phyloP scores from a whole-genome alignment of 192 early-diverging fungal species.

The Globomyces pollinis-pini region DNA sequence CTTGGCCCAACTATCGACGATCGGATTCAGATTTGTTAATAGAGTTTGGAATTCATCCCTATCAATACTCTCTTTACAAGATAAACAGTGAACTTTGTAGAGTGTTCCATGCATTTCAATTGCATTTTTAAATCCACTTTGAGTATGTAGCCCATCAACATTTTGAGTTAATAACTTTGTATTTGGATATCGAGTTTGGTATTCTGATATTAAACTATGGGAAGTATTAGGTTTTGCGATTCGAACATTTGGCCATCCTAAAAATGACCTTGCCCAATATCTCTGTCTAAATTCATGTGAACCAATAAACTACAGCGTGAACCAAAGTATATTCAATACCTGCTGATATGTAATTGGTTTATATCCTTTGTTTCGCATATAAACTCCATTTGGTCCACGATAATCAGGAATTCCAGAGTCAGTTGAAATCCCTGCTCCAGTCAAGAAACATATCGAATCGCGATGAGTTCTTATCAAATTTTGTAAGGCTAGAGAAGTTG shows the following conservation, averaged over 20 bases:
- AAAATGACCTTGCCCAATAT: slow-evolving; percentile 86
- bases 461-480: too few relatives aligned
- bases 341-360: slow-evolving; percentile 71
- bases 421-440: slow-evolving; percentile 37
- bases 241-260: slow-evolving; percentile 69
- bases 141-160: slow-evolving; percentile 75
- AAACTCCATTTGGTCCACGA: slow-evolving; percentile 56
- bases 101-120: slow-evolving; percentile 87
- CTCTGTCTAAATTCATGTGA: slow-evolving; percentile 60
- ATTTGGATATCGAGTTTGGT: slow-evolving; percentile 41
- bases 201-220: slow-evolving; percentile 51
- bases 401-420: slow-evolving; percentile 71
- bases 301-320: slow-evolving; percentile 38
- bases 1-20: slow-evolving; percentile 40
- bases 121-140: slow-evolving; percentile 42
- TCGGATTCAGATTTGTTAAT: slow-evolving; percentile 64
- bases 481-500: too few relatives aligned
- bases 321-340: not conserved
- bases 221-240: slow-evolving; percentile 64
- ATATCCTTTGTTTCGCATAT: slow-evolving; percentile 49
- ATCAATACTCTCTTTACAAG: slow-evolving; percentile 47
- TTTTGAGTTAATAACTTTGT: slow-evolving; percentile 80
- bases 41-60: slow-evolving; percentile 60
- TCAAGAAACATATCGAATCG: too few relatives aligned
- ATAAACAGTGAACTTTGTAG: slow-evolving; percentile 60